Conservation (phyloP, 2,329 filamentous ascomycete genomes). For the Sarocladiaceae sp. region DNA sequence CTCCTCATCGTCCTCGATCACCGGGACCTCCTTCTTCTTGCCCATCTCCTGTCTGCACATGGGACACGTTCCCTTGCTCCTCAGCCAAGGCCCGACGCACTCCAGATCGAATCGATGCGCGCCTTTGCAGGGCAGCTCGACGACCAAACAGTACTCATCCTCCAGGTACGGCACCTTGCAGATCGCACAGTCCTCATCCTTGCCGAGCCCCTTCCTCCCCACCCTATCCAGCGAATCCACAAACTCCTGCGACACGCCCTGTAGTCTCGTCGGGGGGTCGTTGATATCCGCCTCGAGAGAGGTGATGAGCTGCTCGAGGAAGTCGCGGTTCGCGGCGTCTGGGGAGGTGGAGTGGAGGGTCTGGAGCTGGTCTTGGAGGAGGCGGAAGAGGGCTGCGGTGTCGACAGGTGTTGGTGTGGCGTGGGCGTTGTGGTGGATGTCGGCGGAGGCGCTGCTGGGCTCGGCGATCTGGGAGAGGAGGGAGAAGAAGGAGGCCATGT, state of each 20-base stretch:
- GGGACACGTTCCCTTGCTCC: constrained; percentile 58
- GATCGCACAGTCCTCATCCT: constrained; percentile 53
- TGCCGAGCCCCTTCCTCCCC: constrained; percentile 38
- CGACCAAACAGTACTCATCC: constrained; percentile 56
- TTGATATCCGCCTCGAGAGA: constrained; percentile 44
- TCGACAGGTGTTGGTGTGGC: constrained; percentile 55
- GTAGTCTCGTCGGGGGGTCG: constrained; percentile 43
- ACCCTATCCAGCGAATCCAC: constrained; percentile 56
- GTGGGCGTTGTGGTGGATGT: constrained; percentile 27
- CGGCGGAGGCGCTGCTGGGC: constrained; percentile 33
- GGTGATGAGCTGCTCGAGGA: constrained; percentile 44
- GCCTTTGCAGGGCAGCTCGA: constrained; percentile 56
- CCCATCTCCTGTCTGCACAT: constrained; percentile 56
- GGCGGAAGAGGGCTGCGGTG: constrained; percentile 48
- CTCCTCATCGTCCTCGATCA: constrained; percentile 42
- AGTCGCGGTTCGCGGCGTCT: constrained; percentile 37
- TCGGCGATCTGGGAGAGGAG: constrained; percentile 48
- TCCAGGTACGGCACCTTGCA: constrained; percentile 57
- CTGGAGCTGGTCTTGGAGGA: constrained; percentile 53
- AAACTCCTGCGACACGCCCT: constrained; percentile 52
- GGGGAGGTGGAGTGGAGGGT: constrained; percentile 44
- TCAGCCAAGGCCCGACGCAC: constrained; percentile 60
- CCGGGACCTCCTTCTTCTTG: constrained; percentile 43
- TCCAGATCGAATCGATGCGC: constrained; percentile 59
- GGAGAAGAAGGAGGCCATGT: constrained; percentile 58